Base-by-base conservation (phyloP, 179 eudicot species). In the Pouteria campechiana region DNA sequence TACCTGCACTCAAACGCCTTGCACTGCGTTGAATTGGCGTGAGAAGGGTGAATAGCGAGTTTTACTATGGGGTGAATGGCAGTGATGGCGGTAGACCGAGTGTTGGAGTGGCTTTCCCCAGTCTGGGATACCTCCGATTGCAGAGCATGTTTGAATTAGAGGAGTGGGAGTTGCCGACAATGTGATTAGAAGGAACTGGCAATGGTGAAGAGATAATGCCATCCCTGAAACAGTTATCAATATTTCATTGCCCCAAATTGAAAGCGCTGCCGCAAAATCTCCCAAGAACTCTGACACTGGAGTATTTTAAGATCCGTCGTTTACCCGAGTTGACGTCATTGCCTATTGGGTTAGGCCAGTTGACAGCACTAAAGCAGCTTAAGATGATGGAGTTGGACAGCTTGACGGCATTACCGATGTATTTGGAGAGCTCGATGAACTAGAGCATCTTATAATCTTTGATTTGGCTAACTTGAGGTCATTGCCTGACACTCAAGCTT, bases 91-190 rank as follows among this genome's bases (percentile, higher is more conserved):
- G 27, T 2, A 17, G 20, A 2, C 13, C 8, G n/a, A 25, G 33
- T n/a, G 1, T 19, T 19, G 9, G 1, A n/a, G 3, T 12, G 9
- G 46, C 39, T 15, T 64, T 64, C 30, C 64, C 59, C 32, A 48
- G 42, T 28, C 20, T 65, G 48, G 49, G 52, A 56, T 57, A 58
- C 17, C 64, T 64, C 20, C 35, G 41, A 32, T 29, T 64, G 19
- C 20, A 20, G 12, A 29, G 28, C 14, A 46, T 64, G 64, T 43
- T 33, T 15, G 40, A 13, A 21, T 57, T 48, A 60, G 48, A 48
- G 27, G 41, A 41, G 11, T 58, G 60, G 65, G 7, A 41, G 6
- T 13, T 41, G 34, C 41, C 3, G 3, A 13, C 20, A 12, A n/a
- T 18, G 5, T 15, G 23, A 12, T 4, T 19, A 11, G 32, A 16